Evolutionary conservation across 768 basidiomycete genomes (phyloP).

Genomic region (Tulasnella sp.): DNA sequence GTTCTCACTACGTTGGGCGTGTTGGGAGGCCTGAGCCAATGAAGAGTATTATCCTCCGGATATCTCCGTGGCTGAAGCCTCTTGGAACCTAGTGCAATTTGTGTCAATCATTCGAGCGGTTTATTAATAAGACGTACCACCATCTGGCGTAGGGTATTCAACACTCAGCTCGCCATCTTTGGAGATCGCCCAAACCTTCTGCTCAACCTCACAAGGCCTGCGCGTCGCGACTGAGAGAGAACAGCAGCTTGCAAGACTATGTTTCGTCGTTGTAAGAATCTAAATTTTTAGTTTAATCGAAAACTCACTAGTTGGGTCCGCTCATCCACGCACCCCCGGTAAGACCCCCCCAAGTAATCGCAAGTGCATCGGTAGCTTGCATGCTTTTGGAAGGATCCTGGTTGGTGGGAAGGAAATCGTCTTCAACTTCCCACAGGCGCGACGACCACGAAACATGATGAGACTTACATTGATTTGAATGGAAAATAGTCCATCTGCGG

Average conservation of each 20-base stretch:
- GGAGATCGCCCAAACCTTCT: not conserved
- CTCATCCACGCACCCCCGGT: not conserved
- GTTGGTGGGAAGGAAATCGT: not conserved
- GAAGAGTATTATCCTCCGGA: no score
- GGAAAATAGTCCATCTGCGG: not conserved
- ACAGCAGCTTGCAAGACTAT: not conserved
- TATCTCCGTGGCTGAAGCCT: not conserved
- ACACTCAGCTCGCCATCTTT: not conserved
- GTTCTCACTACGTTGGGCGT: not conserved
- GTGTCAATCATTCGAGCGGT: not conserved
- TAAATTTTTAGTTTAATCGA: not conserved
- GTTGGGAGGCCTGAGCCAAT: no score
- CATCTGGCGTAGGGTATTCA: not conserved
- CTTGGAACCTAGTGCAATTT: not conserved
- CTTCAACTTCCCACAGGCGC: not conserved
- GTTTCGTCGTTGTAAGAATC: not conserved
- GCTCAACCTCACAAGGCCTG: not conserved
- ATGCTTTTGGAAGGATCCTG: not conserved
- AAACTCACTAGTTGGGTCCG: not conserved
- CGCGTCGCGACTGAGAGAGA: not conserved
- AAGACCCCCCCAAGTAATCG: not conserved
- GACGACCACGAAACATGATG: not conserved
- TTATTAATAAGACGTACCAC: not conserved
- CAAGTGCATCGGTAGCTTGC: not conserved
- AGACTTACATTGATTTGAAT: not conserved